Conservation (phyloP, 2,329 filamentous ascomycete species). For the Penicillium psychrosexuale region DNA sequence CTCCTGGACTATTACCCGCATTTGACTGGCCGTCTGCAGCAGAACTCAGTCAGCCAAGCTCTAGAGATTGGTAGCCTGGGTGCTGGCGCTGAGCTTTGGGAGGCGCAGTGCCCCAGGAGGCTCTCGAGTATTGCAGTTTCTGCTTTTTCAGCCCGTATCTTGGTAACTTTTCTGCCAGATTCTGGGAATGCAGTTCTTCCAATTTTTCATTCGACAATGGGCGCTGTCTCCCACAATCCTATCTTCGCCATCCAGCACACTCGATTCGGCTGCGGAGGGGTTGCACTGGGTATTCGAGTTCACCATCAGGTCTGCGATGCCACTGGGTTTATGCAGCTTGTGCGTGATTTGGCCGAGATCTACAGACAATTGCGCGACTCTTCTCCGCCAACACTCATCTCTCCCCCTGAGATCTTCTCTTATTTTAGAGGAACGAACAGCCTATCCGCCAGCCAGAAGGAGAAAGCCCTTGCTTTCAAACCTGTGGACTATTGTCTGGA, state of each 20-base stretch:
- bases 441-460: not conserved
- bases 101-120: not conserved
- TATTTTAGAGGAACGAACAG: not conserved
- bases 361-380: slow-evolving; percentile 2
- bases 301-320: slow-evolving; percentile 9
- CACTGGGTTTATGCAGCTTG: not conserved
- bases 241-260: slow-evolving; percentile 7
- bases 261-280: slow-evolving; percentile 6
- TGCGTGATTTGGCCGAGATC: slow-evolving; percentile 2
- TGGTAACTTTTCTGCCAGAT: not conserved
- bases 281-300: slow-evolving; percentile 1
- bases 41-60: not conserved
- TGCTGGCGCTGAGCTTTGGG: slow-evolving; percentile 3
- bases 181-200: not conserved
- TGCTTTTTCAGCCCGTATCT: not conserved
- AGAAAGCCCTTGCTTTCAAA: not conserved
- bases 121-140: not conserved
- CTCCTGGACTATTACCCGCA: slow-evolving; percentile 6
- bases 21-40: slow-evolving; percentile 4
- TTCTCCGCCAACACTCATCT: not conserved
- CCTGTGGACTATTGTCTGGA: not conserved
- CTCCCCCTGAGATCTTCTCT: not conserved
- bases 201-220: not conserved
- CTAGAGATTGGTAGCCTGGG: not conserved
- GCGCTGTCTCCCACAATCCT: not conserved